Base-by-base conservation (phyloP, 495 filamentous ascomycete genomes). In the Talaromyces ruber region DNA sequence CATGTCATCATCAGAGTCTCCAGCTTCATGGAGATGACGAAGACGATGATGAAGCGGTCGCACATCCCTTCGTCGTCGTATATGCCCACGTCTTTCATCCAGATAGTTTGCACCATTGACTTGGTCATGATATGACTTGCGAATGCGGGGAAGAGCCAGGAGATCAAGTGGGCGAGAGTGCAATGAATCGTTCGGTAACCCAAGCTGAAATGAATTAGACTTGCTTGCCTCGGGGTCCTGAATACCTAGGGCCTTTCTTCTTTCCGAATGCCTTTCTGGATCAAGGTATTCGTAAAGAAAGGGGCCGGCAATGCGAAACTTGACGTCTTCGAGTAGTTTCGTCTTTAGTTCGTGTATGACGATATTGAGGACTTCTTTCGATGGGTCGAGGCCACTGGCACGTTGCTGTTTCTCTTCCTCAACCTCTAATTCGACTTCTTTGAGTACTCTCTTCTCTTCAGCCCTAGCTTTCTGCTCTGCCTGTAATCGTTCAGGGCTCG, bases 361-460 rank as follows among this genome's bases (percentile, higher is more conserved):
- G 57, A 88, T 82, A 32, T 92, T 85, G 21, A 89, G 74, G 43
- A 94, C 91, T 66, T 90, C 93, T 21, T 79, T 76, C n/a, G 91
- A 88, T 43, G 93, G 92, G 68, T 98, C 93, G 58, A 96, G 79
- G 64, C 92, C 86, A 65, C 85, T 82, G 1, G 91, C 93, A 52
- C 93, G 77, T 62, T 92, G 86, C 63, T 83, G 86, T 71, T 92
- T 96, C 67, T 97, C 92, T 66, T 93, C 88, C 63, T 96, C 91
- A 21, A 92, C 66, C 66, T 96, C 92, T 47, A 83, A 71, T 60
- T 89, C 90, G 11, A 88, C 85, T 64, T 94, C 88, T 62, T 82
- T 86, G 47, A 80, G 82, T n/a, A 82, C 64, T 43, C 78, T 72
- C 52, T 86, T 83, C 29, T 72, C 70, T 63, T 86, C 79, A 37